Evolutionary conservation across 371 early-diverging fungal species (phyloP).

Genomic region (Lichtheimia hyalospora): DNA sequence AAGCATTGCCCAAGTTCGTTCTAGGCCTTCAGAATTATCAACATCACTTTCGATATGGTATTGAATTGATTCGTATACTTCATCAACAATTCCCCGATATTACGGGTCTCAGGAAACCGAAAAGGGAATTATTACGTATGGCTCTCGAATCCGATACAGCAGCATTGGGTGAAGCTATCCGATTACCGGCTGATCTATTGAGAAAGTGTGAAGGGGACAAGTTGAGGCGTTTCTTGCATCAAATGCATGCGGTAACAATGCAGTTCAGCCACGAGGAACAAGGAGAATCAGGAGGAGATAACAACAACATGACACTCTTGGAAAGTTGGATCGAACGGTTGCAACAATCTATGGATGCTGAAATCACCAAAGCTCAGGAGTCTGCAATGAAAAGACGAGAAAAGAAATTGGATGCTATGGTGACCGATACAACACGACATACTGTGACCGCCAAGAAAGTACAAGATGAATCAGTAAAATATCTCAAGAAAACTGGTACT

Average conservation of each 20-base stretch:
- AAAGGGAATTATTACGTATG: conserved; percentile 51
- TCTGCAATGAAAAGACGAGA: conserved; percentile 21
- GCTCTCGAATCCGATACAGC: conserved; percentile 45
- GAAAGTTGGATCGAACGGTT: conserved; percentile 16
- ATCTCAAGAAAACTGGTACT: conserved; percentile 33
- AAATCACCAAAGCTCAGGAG: conserved; percentile 1
- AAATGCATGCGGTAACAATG: background rate
- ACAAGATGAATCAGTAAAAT: conserved; percentile 33
- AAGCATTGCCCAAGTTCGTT: conserved; percentile 40
- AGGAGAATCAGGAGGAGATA: conserved; percentile 8
- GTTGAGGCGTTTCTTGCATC: conserved; percentile 10
- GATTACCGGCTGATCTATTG: conserved; percentile 22
- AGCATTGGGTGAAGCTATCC: conserved; percentile 15
- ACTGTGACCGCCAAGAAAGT: conserved; percentile 52
- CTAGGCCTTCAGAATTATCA: conserved; percentile 51
- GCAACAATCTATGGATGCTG: conserved; percentile 8
- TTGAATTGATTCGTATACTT: conserved; percentile 50
- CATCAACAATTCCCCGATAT: conserved; percentile 50
- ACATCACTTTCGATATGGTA: conserved; percentile 45
- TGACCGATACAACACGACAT: conserved; percentile 29
- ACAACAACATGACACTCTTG: conserved; percentile 7
- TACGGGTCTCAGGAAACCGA: conserved; percentile 45
- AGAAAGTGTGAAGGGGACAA: conserved; percentile 27
- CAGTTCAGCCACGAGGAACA: conserved; percentile 4
- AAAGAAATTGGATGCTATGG: conserved; percentile 37